Evolutionary conservation across 768 basidiomycete species (phyloP).

Genomic region (Rubroboletus pulcherrimus): DNA sequence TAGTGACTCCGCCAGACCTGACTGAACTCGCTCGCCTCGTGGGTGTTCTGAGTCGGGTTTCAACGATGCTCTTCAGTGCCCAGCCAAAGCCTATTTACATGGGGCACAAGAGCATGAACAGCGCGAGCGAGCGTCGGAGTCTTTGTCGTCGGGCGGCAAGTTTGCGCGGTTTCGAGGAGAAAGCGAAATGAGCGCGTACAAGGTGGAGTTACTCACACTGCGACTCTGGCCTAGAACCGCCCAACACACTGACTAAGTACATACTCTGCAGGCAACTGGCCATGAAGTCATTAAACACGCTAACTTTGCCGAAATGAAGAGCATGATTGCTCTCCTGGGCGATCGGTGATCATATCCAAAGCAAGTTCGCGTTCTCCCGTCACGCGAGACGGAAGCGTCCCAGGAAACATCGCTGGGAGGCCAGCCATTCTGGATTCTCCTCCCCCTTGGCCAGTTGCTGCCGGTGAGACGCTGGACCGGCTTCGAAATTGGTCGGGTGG

Average conservation of each 20-base stretch:
- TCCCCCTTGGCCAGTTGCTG: background rate
- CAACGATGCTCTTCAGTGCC: background rate
- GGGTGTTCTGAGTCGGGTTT: background rate
- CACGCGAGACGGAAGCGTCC: background rate
- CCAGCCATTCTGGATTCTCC: conserved; percentile 2
- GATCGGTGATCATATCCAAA: conserved; percentile 25
- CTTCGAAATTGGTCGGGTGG: conserved; percentile 3
- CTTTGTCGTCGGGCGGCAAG: background rate
- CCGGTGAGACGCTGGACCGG: conserved; percentile 2
- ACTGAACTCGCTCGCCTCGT: background rate
- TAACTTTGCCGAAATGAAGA: conserved; percentile 26
- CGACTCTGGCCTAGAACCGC: conserved; percentile 17
- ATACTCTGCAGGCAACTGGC: background rate
- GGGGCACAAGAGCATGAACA: background rate
- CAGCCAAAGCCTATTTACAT: background rate
- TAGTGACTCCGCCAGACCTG: background rate
- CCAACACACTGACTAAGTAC: background rate
- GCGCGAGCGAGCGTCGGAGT: background rate
- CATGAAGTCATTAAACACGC: conserved; percentile 16
- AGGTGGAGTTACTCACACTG: background rate
- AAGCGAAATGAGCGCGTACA: conserved; percentile 16
- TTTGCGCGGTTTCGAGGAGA: background rate
- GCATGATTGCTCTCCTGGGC: conserved; percentile 18
- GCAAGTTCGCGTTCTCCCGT: conserved; percentile 3
- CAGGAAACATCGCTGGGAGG: background rate